Evolutionary conservation across 2,329 filamentous ascomycete genomes (phyloP), one percentile per base, ranked within the genome.

Genomic region (Fusarium lateritium): DNA sequence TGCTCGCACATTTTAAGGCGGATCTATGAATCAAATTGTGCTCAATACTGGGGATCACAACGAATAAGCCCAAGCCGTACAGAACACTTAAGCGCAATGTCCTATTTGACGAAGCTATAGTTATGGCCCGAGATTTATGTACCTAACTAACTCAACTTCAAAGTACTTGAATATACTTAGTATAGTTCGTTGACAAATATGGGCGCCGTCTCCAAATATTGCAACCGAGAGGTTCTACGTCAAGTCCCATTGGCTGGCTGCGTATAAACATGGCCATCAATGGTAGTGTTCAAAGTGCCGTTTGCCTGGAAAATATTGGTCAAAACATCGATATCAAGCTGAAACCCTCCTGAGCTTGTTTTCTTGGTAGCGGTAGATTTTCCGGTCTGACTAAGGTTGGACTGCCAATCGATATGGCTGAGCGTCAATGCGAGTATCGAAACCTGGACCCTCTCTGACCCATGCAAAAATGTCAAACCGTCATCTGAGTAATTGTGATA

Each of bases 331-430:
- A 68, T 54, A 1, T 17, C 21, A 1, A 58, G 38, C 1, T 68
- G 53, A 39, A 59, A 68, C 3, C 65, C 57, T 13, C 21, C 33
- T 5, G 28, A 38, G 6, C 62, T 52, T n/a, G 82, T 83, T 51
- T 74, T 78, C 70, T 83, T 84, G 2, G 73, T 79, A 1, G 70
- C 76, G 6, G 67, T 65, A 0, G 65, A 67, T 4, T 59, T 62
- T 0, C 81, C 80, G 2, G 68, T 79, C 22, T 78, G 75, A 2
- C 70, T 67, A 2, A 83, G 60, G 56, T 83, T 73, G 1, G 81
- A 83, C 21, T 70, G 78, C 80, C 80, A 83, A 39, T 80, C 75
- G 1, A 82, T 40, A 14, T 49, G 52, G 11, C 40, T 55, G 2
- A 55, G 42, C 10, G 52, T 55, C 10, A 55, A 21, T 6, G 42